phyloP scores from a whole-genome alignment of 148 eudicot genomes.

The Silene latifolia region DNA sequence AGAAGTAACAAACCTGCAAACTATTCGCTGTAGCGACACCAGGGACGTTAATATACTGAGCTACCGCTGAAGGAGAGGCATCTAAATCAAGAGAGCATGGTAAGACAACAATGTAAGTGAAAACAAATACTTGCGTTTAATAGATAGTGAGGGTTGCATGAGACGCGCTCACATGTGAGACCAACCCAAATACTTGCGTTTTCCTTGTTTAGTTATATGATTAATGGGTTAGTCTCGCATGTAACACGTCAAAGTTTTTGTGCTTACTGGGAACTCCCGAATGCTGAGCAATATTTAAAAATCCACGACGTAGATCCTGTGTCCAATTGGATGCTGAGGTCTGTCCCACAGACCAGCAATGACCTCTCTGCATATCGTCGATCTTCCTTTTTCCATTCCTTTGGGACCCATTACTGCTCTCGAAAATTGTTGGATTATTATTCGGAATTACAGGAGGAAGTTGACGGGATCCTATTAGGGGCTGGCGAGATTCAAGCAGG shows the following conservation, averaged over 20 bases:
- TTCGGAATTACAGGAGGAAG: neutral
- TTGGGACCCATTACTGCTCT: neutral
- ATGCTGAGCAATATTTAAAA: neutral
- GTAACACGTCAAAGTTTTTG: no score
- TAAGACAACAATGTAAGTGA: neutral
- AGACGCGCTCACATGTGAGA: no score
- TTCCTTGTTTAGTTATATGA: no score
- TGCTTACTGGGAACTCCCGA: slow-evolving; percentile 13
- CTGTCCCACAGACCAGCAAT: neutral
- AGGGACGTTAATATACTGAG: neutral
- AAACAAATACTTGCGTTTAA: neutral
- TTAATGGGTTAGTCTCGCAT: no score
- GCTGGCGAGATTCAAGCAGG: neutral
- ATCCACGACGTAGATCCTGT: neutral
- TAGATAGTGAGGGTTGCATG: no score
- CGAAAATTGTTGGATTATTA: neutral
- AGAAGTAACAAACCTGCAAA: slow-evolving; percentile 17
- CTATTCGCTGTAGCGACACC: neutral
- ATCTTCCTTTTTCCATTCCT: neutral
- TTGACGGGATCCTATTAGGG: neutral
- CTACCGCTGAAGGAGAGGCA: neutral
- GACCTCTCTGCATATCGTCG: neutral
- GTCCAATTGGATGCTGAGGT: slow-evolving; percentile 1
- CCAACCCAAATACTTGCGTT: no score
- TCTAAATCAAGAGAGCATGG: slow-evolving; percentile 2